Conservation (phyloP, 2,329 filamentous ascomycete genomes). For the Cladosporium sp. region DNA sequence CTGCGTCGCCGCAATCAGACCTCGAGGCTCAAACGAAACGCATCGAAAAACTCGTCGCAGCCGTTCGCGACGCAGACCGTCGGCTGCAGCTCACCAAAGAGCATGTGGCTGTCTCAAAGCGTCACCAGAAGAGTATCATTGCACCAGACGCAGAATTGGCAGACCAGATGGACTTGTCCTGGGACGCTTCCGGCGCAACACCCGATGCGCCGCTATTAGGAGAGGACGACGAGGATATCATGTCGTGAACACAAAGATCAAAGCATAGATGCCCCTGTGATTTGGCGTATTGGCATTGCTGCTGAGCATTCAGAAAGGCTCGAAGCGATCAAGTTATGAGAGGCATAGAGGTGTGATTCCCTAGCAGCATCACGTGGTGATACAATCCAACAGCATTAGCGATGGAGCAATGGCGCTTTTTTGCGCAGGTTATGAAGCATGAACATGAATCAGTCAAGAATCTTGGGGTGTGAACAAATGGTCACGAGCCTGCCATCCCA, state of each 20-base stretch:
- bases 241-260: conserved; percentile 20
- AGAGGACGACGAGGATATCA: conserved; percentile 28
- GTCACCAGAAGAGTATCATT: conserved; percentile 39
- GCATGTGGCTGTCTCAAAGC: conserved; percentile 50
- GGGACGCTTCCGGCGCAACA: conserved; percentile 20
- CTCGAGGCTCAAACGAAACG: conserved; percentile 47
- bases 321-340: no score
- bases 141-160: conserved; percentile 28
- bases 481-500: no score
- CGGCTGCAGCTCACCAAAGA: conserved; percentile 55
- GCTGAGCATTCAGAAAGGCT: no score
- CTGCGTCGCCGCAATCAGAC: conserved; percentile 28
- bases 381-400: conserved; percentile 3
- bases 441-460: neutral
- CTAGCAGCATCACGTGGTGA: no score
- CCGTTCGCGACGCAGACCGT: conserved; percentile 51
- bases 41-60: conserved; percentile 47
- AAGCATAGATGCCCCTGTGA: no score
- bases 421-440: conserved; percentile 12
- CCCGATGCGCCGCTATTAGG: conserved; percentile 6
- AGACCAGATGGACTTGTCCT: conserved; percentile 33
- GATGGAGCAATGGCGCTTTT: conserved; percentile 11
- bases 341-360: no score
- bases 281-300: no score
- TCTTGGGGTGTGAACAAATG: no score